Conservation (phyloP, 2,329 filamentous ascomycete species). For the Teratosphaeria nubilosa region DNA sequence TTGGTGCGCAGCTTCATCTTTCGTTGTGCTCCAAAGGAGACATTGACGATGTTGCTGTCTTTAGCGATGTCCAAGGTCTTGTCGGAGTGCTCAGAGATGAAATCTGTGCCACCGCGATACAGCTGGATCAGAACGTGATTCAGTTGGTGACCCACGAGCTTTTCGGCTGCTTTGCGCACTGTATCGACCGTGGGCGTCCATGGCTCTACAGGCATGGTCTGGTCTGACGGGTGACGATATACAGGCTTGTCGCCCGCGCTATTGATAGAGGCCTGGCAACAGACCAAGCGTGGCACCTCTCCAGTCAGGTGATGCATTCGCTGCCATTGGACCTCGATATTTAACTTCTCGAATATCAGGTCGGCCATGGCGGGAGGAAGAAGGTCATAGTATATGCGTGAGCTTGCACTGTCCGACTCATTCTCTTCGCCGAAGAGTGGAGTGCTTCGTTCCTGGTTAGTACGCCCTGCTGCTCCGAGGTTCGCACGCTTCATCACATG, state of each 20-base stretch:
- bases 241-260: constrained; percentile 69
- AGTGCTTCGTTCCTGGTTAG: background rate
- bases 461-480: background rate
- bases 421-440: constrained; percentile 20
- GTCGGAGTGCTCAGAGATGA: constrained; percentile 93
- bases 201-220: constrained; percentile 63
- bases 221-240: constrained; percentile 91
- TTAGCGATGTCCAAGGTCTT: constrained; percentile 86
- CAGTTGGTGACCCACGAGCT: constrained; percentile 62
- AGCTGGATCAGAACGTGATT: constrained; percentile 92
- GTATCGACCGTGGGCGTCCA: constrained; percentile 65
- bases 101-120: constrained; percentile 80
- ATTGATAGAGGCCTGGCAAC: constrained; percentile 66
- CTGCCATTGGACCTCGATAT: constrained; percentile 73
- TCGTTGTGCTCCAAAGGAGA: constrained; percentile 83
- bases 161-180: constrained; percentile 60
- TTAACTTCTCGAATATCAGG: constrained; percentile 58
- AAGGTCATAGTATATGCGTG: constrained; percentile 59
- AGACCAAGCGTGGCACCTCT: constrained; percentile 81
- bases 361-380: constrained; percentile 45
- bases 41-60: constrained; percentile 77
- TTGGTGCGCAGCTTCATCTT: constrained; percentile 86
- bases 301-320: constrained; percentile 88
- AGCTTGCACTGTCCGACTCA: constrained; percentile 54
- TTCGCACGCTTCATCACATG: constrained; percentile 2